Conservation (phyloP, 176 grass and related monocot genomes). For the Avena sativa region DNA sequence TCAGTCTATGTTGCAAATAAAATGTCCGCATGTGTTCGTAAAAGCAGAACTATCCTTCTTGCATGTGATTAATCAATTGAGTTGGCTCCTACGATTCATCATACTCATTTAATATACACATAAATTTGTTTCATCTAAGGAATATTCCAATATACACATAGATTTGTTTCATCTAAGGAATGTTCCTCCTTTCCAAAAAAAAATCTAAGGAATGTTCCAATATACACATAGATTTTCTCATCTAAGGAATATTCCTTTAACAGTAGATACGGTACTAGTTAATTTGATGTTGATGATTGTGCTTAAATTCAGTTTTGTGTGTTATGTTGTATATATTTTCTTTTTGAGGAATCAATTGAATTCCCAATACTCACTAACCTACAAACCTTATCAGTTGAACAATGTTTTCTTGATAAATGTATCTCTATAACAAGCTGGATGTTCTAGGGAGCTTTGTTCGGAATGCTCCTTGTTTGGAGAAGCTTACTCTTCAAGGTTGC, state of each 20-base stretch:
- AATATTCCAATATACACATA: too few relatives aligned
- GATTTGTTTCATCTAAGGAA: too few relatives aligned
- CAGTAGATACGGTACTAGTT: not conserved
- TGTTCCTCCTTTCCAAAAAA: too few relatives aligned
- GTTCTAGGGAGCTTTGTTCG: slow-evolving; percentile 43
- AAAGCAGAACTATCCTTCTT: not conserved
- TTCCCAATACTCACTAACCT: slow-evolving; percentile 5
- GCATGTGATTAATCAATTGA: not conserved
- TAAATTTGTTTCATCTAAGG: not conserved
- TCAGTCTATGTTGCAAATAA: not conserved
- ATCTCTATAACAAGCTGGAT: slow-evolving; percentile 1
- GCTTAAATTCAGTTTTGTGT: not conserved
- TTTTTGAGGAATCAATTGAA: not conserved
- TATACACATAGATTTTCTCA: not conserved
- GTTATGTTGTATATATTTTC: not conserved
- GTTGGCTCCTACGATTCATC: not conserved
- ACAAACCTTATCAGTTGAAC: not conserved
- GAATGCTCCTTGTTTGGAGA: slow-evolving; percentile 37
- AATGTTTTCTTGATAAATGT: slow-evolving; percentile 25
- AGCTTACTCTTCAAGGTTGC: slow-evolving; percentile 13
- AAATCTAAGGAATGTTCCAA: too few relatives aligned
- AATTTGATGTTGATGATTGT: not conserved
- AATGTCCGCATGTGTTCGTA: too few relatives aligned
- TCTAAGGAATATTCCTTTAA: not conserved
- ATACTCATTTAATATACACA: not conserved